A percentile compares a stretch with the other conserved stretches of the same genome.
Conservation (phyloP, 2,329 filamentous ascomycete species). For the Trichoderma afroharzianum region DNA sequence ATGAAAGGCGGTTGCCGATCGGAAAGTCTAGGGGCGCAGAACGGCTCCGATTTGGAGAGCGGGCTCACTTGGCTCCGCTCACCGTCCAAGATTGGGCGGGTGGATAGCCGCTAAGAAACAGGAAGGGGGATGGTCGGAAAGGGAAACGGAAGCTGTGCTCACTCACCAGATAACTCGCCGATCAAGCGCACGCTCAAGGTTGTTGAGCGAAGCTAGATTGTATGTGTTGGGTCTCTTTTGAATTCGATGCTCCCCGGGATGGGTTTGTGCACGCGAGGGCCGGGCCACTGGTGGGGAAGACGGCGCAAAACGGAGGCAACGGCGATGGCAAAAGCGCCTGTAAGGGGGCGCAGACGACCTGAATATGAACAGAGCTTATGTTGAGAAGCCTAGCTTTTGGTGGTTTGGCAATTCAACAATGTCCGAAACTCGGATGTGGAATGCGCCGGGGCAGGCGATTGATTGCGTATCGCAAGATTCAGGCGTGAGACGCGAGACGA, state of each 20-base stretch:
- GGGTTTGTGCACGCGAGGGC: background rate
- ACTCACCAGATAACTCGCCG: slow-evolving; percentile 12
- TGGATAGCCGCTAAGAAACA: background rate
- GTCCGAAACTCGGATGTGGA: background rate
- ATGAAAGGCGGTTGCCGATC: background rate
- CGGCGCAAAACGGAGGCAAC: background rate
- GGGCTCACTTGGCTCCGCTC: slow-evolving; percentile 20
- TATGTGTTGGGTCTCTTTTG: background rate
- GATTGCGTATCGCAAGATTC: background rate
- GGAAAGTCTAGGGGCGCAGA: slow-evolving; percentile 14
- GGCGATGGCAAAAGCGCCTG: background rate
- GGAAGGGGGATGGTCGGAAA: background rate
- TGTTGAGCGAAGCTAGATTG: background rate
- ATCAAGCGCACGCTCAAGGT: background rate
- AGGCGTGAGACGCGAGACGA: slow-evolving; percentile 5
- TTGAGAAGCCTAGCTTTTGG: background rate
- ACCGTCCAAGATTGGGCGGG: slow-evolving; percentile 20
- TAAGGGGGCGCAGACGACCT: background rate
- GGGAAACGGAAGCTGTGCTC: background rate
- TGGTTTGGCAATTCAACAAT: background rate
- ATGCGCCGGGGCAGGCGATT: background rate
- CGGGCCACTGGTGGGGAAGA: background rate
- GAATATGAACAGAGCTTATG: background rate
- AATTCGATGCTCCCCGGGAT: background rate
- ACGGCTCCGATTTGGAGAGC: background rate